Conservation (phyloP, 148 eudicot species). For the Fagopyrum homotropicum region DNA sequence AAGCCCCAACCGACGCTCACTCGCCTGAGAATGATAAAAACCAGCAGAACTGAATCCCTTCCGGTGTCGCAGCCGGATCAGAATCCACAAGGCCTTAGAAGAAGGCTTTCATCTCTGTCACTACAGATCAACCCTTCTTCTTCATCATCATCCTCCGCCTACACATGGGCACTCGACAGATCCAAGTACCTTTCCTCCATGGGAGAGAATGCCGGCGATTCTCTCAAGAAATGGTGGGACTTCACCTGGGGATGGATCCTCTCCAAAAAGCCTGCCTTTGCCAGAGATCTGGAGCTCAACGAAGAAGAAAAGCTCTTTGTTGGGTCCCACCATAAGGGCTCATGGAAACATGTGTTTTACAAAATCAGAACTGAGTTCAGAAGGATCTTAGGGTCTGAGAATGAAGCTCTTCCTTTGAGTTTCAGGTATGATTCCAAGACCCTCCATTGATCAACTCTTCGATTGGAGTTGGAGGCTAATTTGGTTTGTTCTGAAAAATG, state of each 20-base stretch:
- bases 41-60: constrained; percentile 17
- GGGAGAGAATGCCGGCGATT: constrained; percentile 39
- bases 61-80: constrained; percentile 33
- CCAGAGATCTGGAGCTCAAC: constrained; percentile 78
- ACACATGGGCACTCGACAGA: constrained; percentile 36
- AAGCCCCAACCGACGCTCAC: neutral
- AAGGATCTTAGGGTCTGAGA: constrained; percentile 38
- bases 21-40: neutral
- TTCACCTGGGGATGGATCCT: constrained; percentile 66
- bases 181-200: constrained; percentile 54
- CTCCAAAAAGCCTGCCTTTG: constrained; percentile 59
- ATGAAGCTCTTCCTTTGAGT: constrained; percentile 62
- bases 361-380: constrained; percentile 49
- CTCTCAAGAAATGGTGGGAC: constrained; percentile 72
- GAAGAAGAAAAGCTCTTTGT: constrained; percentile 51
- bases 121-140: constrained; percentile 35
- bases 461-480: neutral
- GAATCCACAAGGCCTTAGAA: constrained; percentile 25
- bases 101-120: constrained; percentile 50
- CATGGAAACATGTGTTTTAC: constrained; percentile 54
- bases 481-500: neutral
- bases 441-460: neutral
- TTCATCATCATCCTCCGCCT: constrained; percentile 17
- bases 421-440: constrained; percentile 26
- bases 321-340: constrained; percentile 54